These are phyloP conservation scores for Spizellomyces sp. DNA, from an alignment of 192 early-diverging fungal species.

Conservation along the genomic window DNA sequence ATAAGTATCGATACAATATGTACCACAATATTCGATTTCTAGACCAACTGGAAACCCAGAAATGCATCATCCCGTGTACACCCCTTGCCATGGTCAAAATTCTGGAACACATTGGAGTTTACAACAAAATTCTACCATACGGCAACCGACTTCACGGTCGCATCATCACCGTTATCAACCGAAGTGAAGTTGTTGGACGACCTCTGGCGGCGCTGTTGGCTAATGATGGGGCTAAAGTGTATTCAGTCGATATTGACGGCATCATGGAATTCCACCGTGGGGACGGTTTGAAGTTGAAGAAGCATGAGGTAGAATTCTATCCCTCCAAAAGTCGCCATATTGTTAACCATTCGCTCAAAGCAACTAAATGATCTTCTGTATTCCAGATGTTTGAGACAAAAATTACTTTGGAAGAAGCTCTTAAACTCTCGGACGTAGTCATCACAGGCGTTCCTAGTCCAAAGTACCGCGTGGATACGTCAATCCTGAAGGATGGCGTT, in stretches of 20 bases:
- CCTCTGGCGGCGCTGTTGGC: slow-evolving; percentile 95
- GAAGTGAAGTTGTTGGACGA: slow-evolving; percentile 96
- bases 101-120: slow-evolving; percentile 93
- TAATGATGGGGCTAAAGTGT: slow-evolving; percentile 98
- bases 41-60: slow-evolving; percentile 76
- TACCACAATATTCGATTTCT: slow-evolving; percentile 95
- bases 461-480: slow-evolving; percentile 84
- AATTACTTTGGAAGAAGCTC: slow-evolving; percentile 74
- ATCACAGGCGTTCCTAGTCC: slow-evolving; percentile 95
- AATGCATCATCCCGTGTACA: slow-evolving; percentile 98
- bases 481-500: slow-evolving; percentile 93
- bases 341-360: neutral
- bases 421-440: slow-evolving; percentile 91
- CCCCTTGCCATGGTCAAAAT: slow-evolving; percentile 97
- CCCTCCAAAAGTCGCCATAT: neutral
- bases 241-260: slow-evolving; percentile 90
- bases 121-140: slow-evolving; percentile 81
- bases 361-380: neutral
- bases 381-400: slow-evolving; percentile 71
- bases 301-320: slow-evolving; percentile 47
- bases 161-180: slow-evolving; percentile 91
- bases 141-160: slow-evolving; percentile 95
- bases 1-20: slow-evolving; percentile 93
- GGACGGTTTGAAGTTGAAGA: slow-evolving; percentile 39
- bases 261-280: slow-evolving; percentile 68